A percentile compares a stretch with the other conserved stretches of the same genome.
Conservation (phyloP, 1,284 basidiomycete species). For the Porogramme epimiltina region DNA sequence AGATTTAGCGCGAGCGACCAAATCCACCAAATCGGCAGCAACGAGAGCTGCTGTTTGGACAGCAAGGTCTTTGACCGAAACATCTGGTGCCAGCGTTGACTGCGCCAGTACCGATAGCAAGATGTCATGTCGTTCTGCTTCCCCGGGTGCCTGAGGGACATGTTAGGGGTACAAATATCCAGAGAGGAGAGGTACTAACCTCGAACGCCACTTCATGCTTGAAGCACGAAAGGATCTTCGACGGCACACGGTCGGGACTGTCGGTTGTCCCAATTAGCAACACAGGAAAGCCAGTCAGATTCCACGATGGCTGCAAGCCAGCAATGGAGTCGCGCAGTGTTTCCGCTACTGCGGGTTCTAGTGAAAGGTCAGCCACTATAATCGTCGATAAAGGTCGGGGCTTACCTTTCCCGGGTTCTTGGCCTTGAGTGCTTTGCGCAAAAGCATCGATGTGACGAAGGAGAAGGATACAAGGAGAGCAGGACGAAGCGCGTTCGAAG, state of each 20-base stretch:
- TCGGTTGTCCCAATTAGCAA: slow-evolving; percentile 79
- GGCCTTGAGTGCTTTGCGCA: slow-evolving; percentile 66
- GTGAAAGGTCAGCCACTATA: not conserved
- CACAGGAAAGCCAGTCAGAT: slow-evolving; percentile 64
- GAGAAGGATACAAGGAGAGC: slow-evolving; percentile 86
- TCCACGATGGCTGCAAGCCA: slow-evolving; percentile 56
- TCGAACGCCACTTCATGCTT: slow-evolving; percentile 86
- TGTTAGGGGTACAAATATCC: slow-evolving; percentile 5
- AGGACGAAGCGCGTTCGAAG: slow-evolving; percentile 80
- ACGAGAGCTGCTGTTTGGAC: slow-evolving; percentile 92
- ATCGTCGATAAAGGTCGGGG: not conserved
- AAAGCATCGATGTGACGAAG: slow-evolving; percentile 88
- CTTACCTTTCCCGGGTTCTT: slow-evolving; percentile 71
- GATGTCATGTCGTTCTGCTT: slow-evolving; percentile 72
- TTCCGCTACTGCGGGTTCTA: slow-evolving; percentile 65
- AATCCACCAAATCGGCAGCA: slow-evolving; percentile 79
- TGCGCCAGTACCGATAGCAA: slow-evolving; percentile 52
- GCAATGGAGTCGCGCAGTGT: slow-evolving; percentile 71
- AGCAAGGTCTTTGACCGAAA: slow-evolving; percentile 74
- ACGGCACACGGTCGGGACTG: slow-evolving; percentile 69
- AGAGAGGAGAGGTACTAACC: slow-evolving; percentile 42
- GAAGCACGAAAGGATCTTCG: slow-evolving; percentile 74
- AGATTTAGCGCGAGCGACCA: slow-evolving; percentile 67
- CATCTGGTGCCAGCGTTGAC: slow-evolving; percentile 70
- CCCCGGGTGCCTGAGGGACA: slow-evolving; percentile 71